Evolutionary conservation across 108 stramenopile genomes (phyloP).

Genomic region (Aurantiochytrium sp.): DNA sequence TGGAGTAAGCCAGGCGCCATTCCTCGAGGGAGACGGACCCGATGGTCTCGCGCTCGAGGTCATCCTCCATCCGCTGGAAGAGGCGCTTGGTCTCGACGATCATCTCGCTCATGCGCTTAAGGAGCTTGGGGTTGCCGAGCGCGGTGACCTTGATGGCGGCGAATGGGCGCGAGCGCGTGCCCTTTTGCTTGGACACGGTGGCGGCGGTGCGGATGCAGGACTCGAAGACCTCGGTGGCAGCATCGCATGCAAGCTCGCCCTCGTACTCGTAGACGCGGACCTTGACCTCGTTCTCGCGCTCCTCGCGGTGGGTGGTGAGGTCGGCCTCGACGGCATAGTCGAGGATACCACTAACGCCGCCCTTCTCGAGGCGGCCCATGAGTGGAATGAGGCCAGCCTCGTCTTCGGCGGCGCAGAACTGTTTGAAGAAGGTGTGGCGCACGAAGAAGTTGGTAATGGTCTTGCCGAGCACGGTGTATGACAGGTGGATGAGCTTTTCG

Average conservation of each 20-base stretch:
- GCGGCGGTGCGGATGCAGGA: slow-evolving; percentile 74
- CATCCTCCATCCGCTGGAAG: slow-evolving; percentile 44
- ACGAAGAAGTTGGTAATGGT: slow-evolving; percentile 61
- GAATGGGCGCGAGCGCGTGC: slow-evolving; percentile 35
- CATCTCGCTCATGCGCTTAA: slow-evolving; percentile 73
- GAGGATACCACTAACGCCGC: slow-evolving; percentile 76
- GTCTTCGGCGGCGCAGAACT: slow-evolving; percentile 92
- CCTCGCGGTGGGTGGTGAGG: slow-evolving; percentile 13
- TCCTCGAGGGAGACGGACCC: slow-evolving; percentile 19
- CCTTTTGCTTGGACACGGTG: slow-evolving; percentile 64
- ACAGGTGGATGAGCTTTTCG: slow-evolving; percentile 51
- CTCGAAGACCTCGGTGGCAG: slow-evolving; percentile 63
- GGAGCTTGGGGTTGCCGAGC: slow-evolving; percentile 76
- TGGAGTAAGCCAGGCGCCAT: background rate
- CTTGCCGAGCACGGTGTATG: slow-evolving; percentile 51
- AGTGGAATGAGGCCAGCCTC: slow-evolving; percentile 60
- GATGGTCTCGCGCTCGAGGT: background rate
- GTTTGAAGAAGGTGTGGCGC: slow-evolving; percentile 74
- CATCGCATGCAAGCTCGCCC: slow-evolving; percentile 75
- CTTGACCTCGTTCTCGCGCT: slow-evolving; percentile 49
- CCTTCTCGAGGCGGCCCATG: slow-evolving; percentile 54
- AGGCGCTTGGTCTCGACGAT: slow-evolving; percentile 67
- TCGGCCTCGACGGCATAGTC: slow-evolving; percentile 95
- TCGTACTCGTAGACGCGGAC: slow-evolving; percentile 71
- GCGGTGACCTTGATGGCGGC: slow-evolving; percentile 93